A percentile compares a stretch with the other conserved stretches of the same genome.
These are phyloP conservation scores for Phellopilus nigrolimitatus DNA, from an alignment of 1,284 basidiomycete species.

Conservation along the genomic window DNA sequence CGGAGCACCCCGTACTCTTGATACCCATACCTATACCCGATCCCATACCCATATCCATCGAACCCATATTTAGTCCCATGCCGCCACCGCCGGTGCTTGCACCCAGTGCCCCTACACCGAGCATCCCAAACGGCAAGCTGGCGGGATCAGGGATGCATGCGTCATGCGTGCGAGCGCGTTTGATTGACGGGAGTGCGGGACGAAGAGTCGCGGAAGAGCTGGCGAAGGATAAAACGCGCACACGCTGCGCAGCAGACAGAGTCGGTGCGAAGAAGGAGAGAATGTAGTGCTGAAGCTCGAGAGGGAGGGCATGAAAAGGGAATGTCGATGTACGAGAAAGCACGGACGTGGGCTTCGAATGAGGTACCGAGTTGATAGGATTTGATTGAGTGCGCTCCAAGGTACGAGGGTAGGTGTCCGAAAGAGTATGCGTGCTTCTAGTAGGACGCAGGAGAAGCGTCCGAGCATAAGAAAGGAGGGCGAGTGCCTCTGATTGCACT, in stretches of 20 bases:
- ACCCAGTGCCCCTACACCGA: neutral
- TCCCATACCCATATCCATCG: constrained; percentile 7
- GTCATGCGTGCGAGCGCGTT: constrained; percentile 9
- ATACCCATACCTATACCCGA: constrained; percentile 15
- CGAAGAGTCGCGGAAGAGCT: constrained; percentile 53
- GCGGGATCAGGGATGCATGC: constrained; percentile 35
- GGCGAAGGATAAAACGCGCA: constrained; percentile 53
- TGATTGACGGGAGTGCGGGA: constrained; percentile 35
- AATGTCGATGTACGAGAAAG: constrained; percentile 22
- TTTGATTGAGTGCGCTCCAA: too few relatives aligned
- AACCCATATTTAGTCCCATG: neutral
- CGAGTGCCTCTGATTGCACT: constrained; percentile 46
- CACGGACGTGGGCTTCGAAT: constrained; percentile 1
- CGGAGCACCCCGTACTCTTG: constrained; percentile 24
- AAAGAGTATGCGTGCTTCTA: neutral
- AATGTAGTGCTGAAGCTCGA: constrained; percentile 55
- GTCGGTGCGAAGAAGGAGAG: constrained; percentile 54
- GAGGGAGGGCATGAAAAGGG: constrained; percentile 45
- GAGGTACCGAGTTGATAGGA: neutral
- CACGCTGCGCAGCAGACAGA: constrained; percentile 51
- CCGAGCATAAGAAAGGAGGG: constrained; percentile 48
- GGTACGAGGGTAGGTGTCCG: too few relatives aligned
- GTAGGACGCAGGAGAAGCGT: constrained; percentile 37
- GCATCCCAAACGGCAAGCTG: constrained; percentile 21
- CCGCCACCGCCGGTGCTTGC: neutral